These are phyloP conservation scores for Endoconidiophora laricicola DNA, from an alignment of 2,329 filamentous ascomycete genomes.

Conservation along the genomic window DNA sequence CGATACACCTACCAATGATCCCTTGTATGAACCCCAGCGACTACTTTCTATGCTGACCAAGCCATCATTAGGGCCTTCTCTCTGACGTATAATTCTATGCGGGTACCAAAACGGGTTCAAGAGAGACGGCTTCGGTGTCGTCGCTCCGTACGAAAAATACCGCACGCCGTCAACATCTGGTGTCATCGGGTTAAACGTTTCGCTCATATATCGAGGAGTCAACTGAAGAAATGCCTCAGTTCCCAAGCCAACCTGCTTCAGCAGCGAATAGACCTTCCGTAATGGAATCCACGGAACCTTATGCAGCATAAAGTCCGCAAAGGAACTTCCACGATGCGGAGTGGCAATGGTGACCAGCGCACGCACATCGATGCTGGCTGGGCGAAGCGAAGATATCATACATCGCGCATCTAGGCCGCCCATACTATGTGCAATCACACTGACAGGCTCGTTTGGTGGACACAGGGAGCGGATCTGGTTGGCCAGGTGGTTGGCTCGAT, in stretches of 20 bases:
- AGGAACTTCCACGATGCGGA: slow-evolving; percentile 37
- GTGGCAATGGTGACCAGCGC: slow-evolving; percentile 39
- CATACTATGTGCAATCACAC: slow-evolving; percentile 59
- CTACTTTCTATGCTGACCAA: slow-evolving; percentile 49
- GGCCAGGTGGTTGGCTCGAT: slow-evolving; percentile 40
- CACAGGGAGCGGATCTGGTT: slow-evolving; percentile 29
- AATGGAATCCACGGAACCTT: slow-evolving; percentile 26
- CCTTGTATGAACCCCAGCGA: slow-evolving; percentile 46
- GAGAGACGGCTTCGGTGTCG: slow-evolving; percentile 34
- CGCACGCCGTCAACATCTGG: slow-evolving; percentile 34
- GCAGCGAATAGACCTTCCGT: slow-evolving; percentile 37
- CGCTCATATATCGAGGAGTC: slow-evolving; percentile 39
- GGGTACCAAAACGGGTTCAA: slow-evolving; percentile 46
- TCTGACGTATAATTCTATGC: slow-evolving; percentile 30
- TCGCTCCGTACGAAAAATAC: slow-evolving; percentile 48
- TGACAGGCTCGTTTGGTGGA: slow-evolving; percentile 40
- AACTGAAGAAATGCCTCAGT: slow-evolving; percentile 46
- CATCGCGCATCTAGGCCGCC: slow-evolving; percentile 48
- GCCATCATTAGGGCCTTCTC: slow-evolving; percentile 47
- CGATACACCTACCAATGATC: slow-evolving; percentile 43
- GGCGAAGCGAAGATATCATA: slow-evolving; percentile 42
- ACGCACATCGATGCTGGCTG: slow-evolving; percentile 28
- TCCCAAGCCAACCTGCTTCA: slow-evolving; percentile 35
- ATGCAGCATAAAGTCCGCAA: slow-evolving; percentile 38
- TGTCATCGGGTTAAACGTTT: slow-evolving; percentile 41